A percentile compares a stretch with the other conserved stretches of the same genome.
phyloP scores from a whole-genome alignment of 1,139 yeast species.

The Pichia sp. region DNA sequence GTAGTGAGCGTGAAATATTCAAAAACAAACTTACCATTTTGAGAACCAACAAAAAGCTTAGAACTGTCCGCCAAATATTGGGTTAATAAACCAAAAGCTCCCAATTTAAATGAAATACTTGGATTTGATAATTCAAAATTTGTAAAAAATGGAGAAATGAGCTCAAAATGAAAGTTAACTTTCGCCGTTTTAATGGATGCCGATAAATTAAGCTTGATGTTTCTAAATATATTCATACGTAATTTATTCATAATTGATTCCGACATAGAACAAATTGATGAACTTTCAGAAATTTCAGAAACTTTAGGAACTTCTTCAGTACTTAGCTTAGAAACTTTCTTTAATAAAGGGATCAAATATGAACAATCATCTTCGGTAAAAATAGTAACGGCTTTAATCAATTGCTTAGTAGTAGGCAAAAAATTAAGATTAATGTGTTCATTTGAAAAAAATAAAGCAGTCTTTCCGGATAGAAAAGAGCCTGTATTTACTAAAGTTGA shows the following conservation, averaged over 20 bases:
- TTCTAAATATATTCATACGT: not conserved
- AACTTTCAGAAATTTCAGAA: not conserved
- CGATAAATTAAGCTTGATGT: conserved; percentile 9
- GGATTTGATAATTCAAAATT: conserved; percentile 18
- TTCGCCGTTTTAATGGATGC: conserved; percentile 14
- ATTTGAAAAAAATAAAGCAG: conserved; percentile 16
- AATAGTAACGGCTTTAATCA: conserved; percentile 18
- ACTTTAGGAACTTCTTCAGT: no score
- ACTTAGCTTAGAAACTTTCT: not conserved
- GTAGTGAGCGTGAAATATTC: conserved; percentile 15
- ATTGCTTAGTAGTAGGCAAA: conserved; percentile 19
- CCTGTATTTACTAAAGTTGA: conserved; percentile 22
- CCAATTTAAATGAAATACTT: conserved; percentile 7
- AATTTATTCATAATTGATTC: conserved; percentile 5
- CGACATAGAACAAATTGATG: not conserved
- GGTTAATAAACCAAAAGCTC: conserved; percentile 10
- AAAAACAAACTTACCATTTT: conserved; percentile 6
- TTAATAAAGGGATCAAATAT: conserved; percentile 14
- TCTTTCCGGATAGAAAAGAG: conserved; percentile 19
- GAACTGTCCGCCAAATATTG: conserved; percentile 1
- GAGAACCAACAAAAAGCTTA: conserved; percentile 14
- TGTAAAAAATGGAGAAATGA: conserved; percentile 21
- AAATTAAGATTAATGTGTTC: conserved; percentile 15
- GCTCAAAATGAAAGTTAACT: conserved; percentile 15
- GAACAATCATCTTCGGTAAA: conserved; percentile 19